phyloP scores from a whole-genome alignment of 352 stramenopile genomes.

The Globisporangium okanoganense region DNA sequence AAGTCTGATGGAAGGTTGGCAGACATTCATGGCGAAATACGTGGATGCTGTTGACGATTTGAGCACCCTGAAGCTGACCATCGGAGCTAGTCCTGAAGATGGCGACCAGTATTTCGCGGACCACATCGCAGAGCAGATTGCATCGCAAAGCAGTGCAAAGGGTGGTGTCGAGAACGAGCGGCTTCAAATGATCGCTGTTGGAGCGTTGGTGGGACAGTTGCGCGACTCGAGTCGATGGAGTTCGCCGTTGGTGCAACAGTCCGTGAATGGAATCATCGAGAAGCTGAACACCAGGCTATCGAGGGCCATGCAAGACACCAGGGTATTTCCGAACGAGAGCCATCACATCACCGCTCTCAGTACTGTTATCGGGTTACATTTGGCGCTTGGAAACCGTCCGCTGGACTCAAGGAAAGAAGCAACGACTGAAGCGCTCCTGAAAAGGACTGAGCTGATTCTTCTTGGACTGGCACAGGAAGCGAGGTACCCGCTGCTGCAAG shows the following conservation, averaged over 20 bases:
- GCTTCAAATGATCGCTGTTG: conserved; percentile 24
- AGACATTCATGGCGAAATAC: conserved; percentile 42
- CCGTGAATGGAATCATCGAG: conserved; percentile 21
- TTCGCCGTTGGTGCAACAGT: conserved; percentile 21
- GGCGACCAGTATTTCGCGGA: conserved; percentile 38
- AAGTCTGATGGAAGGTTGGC: conserved; percentile 37
- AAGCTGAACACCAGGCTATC: conserved; percentile 21
- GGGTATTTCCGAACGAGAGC: conserved; percentile 28
- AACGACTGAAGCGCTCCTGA: conserved; percentile 16
- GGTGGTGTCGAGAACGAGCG: conserved; percentile 16
- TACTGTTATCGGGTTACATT: conserved; percentile 28
- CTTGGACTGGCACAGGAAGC: conserved; percentile 14
- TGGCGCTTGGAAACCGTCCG: conserved; percentile 26
- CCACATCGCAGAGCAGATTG: conserved; percentile 17
- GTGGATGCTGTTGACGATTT: conserved; percentile 29
- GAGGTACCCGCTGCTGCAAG: conserved; percentile 18
- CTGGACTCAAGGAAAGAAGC: conserved; percentile 21
- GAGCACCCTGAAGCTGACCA: conserved; percentile 37
- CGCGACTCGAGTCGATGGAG: conserved; percentile 36
- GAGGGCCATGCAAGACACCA: conserved; percentile 31
- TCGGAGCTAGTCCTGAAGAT: conserved; percentile 33
- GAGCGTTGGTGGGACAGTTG: conserved; percentile 32
- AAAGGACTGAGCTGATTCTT: conserved; percentile 24
- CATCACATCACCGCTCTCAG: conserved; percentile 18
- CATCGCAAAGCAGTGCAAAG: conserved; percentile 8